phyloP scores from a whole-genome alignment of 352 stramenopile species.

The Globisporangium spinosum region DNA sequence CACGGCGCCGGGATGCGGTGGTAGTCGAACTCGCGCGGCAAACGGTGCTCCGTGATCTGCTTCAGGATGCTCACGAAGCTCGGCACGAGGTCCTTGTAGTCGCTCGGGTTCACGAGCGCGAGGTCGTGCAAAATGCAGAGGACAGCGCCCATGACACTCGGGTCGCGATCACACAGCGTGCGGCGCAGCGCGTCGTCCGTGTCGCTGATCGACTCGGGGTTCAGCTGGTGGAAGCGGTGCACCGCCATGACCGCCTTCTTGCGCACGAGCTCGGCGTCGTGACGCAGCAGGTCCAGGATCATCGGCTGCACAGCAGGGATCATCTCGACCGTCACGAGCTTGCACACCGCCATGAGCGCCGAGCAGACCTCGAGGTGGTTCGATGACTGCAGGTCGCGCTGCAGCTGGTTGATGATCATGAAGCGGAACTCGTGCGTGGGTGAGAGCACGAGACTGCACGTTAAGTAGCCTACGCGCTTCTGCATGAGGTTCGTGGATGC shows the following conservation, averaged over 20 bases:
- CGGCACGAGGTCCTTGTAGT: slow-evolving; percentile 99
- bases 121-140: slow-evolving; percentile 94
- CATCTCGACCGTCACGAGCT: slow-evolving; percentile 98
- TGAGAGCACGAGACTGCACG: slow-evolving; percentile 92
- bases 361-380: slow-evolving; percentile 94
- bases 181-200: slow-evolving; percentile 91
- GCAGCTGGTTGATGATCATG: slow-evolving; percentile 99
- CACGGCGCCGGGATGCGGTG: slow-evolving; percentile 99
- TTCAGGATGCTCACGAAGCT: slow-evolving; percentile 99
- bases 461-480: slow-evolving; percentile 98
- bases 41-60: slow-evolving; percentile 98
- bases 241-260: slow-evolving; percentile 99
- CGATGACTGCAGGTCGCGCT: slow-evolving; percentile 89
- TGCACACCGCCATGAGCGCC: slow-evolving; percentile 94
- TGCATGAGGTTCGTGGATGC: slow-evolving; percentile 97
- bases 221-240: slow-evolving; percentile 98
- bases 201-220: slow-evolving; percentile 89
- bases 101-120: slow-evolving; percentile 81
- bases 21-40: slow-evolving; percentile 99
- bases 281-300: slow-evolving; percentile 94
- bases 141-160: slow-evolving; percentile 97
- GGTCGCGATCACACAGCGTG: slow-evolving; percentile 98
- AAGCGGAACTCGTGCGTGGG: slow-evolving; percentile 99
- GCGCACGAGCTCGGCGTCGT: slow-evolving; percentile 96
- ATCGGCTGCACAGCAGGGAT: slow-evolving; percentile 94